Conservation (phyloP, 768 basidiomycete genomes). For the Bullera alba region DNA sequence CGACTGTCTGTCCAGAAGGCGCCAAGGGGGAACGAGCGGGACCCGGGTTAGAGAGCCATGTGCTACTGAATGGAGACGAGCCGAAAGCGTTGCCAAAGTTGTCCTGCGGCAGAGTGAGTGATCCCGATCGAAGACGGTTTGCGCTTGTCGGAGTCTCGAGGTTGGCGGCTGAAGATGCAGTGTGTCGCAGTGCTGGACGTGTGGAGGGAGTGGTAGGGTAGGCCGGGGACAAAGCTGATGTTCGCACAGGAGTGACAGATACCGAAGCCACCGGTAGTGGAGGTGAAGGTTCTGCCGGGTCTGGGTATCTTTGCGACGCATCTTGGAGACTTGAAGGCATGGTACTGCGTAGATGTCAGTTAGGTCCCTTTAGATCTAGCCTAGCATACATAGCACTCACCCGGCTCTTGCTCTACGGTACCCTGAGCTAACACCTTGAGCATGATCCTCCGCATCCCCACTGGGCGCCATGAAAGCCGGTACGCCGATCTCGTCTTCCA, state of each 20-base stretch:
- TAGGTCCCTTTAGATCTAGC: not conserved
- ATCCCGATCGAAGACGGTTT: slow-evolving; percentile 85
- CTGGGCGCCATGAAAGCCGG: slow-evolving; percentile 63
- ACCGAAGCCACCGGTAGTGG: slow-evolving; percentile 35
- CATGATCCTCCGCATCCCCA: slow-evolving; percentile 51
- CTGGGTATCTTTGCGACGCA: slow-evolving; percentile 72
- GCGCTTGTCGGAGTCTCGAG: slow-evolving; percentile 21
- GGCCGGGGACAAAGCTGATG: slow-evolving; percentile 50
- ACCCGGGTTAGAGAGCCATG: slow-evolving; percentile 58
- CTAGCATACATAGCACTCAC: slow-evolving; percentile 25
- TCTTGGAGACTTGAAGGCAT: slow-evolving; percentile 91
- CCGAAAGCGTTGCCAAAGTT: slow-evolving; percentile 75
- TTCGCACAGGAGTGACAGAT: slow-evolving; percentile 52
- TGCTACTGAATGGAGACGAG: slow-evolving; percentile 73
- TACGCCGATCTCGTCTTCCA: slow-evolving; percentile 71
- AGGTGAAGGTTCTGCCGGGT: slow-evolving; percentile 54
- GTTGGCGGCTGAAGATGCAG: slow-evolving; percentile 36
- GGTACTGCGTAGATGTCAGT: slow-evolving; percentile 50
- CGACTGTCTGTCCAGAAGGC: slow-evolving; percentile 73
- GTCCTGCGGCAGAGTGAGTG: slow-evolving; percentile 74
- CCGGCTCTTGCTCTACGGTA: slow-evolving; percentile 95
- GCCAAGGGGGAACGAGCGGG: slow-evolving; percentile 50
- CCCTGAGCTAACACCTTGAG: slow-evolving; percentile 51
- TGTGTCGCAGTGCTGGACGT: slow-evolving; percentile 38
- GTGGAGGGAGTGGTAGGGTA: slow-evolving; percentile 22